Base-by-base conservation (phyloP, 139 green algal species). In the Bryopsis sp. region DNA sequence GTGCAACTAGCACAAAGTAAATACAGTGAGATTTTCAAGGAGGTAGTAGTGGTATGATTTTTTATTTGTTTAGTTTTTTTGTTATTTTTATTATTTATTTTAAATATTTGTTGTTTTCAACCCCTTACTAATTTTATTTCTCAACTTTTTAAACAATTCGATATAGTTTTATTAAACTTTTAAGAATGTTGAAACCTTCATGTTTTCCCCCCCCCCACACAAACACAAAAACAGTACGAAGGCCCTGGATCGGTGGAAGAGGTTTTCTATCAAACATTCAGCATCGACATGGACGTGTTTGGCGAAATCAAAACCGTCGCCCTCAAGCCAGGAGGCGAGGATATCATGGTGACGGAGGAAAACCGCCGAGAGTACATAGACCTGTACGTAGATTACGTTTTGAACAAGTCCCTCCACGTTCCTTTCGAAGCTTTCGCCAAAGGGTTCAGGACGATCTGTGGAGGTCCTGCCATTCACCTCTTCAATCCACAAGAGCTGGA, bases 401-500 rank as follows among this genome's bases (percentile, higher is more conserved):
- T 96, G 64, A 87, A 85, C 69, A 70, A 43, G 50, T 74, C 75
- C 57, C 72, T 94, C 33, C 47, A 79, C 43, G 68, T 31, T 19
- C 80, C 88, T 78, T 97, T 94, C 74, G 83, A 91, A 39, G 86
- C 90, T 2, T 96, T 97, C 68, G 78, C 80, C 1, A 67, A 75
- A 19, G 91, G 91, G 39, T 93, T 97, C 75, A 76, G 88, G 70
- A 90, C 89, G 72, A 75, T 97, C 32, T 93, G 82, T 64, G 80
- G 86, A 47, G 91, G 91, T 0, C 89, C 89, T 3, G 90, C 88
- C 3, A 85, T 94, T 47, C 78, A 88, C 35, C 82, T 97, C 39
- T 97, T 97, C 81, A 89, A 84, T 61, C 79, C 86, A 22, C 85
- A 89, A 47, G 91, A 97, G 83, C 75, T 96, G 68, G 87, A 95